These are phyloP conservation scores for Cryptosporidium sp. DNA, from an alignment of 169 alveolate species.

Conservation along the genomic window DNA sequence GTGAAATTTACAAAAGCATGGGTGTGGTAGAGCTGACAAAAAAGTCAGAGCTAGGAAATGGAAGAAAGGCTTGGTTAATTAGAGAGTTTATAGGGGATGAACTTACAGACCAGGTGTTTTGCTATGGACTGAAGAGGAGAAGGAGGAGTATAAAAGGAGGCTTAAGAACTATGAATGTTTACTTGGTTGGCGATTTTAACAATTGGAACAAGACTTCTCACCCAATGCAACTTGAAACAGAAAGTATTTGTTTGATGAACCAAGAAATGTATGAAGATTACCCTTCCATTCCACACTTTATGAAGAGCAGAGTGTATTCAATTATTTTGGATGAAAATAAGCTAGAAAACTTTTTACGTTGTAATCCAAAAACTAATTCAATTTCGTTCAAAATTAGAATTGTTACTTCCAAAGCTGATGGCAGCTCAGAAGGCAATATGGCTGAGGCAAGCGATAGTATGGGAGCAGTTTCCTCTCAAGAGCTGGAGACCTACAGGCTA, in stretches of 20 bases:
- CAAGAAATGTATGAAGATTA: slow-evolving; percentile 9
- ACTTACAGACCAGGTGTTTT: slow-evolving; percentile 30
- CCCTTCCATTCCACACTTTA: slow-evolving; percentile 51
- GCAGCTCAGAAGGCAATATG: background rate
- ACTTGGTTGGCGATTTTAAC: slow-evolving; percentile 82
- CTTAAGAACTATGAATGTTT: slow-evolving; percentile 45
- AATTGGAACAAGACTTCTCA: slow-evolving; percentile 80
- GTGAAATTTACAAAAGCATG: slow-evolving; percentile 48
- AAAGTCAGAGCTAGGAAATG: background rate
- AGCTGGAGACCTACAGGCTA: slow-evolving; percentile 59
- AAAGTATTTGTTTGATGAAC: background rate
- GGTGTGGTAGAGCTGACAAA: slow-evolving; percentile 33
- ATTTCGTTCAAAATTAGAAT: slow-evolving; percentile 43
- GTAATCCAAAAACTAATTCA: background rate
- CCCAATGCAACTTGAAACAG: slow-evolving; percentile 77
- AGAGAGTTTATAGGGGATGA: slow-evolving; percentile 65
- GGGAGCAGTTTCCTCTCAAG: slow-evolving; percentile 15
- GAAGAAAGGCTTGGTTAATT: slow-evolving; percentile 29
- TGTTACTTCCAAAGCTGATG: background rate
- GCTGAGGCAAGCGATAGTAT: background rate
- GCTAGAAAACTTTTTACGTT: background rate
- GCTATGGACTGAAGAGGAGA: slow-evolving; percentile 23
- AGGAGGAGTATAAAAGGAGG: slow-evolving; percentile 18
- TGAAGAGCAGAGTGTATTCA: slow-evolving; percentile 43
- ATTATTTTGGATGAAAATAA: slow-evolving; percentile 21